Percentiles rank a stretch among this genome's conserved stretches.
Conservation (phyloP, 495 filamentous ascomycete species). For the Chlorociboria aeruginascens region DNA sequence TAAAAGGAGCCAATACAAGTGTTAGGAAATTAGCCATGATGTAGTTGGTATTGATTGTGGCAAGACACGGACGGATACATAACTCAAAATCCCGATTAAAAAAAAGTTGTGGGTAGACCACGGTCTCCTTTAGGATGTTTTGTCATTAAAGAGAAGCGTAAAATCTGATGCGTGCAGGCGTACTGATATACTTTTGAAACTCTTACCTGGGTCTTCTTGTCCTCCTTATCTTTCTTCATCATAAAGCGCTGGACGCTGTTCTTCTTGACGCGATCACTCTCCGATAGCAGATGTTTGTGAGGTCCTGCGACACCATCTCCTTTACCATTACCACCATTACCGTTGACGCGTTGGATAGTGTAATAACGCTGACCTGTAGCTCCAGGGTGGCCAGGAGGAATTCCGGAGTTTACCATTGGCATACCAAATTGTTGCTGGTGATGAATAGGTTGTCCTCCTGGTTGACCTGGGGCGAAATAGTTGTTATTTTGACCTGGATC, state of each 20-base stretch:
- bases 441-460: slow-evolving; percentile 11
- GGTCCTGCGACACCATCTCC: slow-evolving; percentile 49
- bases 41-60: too few species aligned
- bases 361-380: slow-evolving; percentile 46
- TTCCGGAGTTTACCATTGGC: slow-evolving; percentile 22
- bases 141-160: too few species aligned
- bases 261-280: slow-evolving; percentile 79
- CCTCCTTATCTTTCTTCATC: slow-evolving; percentile 54
- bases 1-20: too few species aligned
- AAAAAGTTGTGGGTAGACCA: too few species aligned
- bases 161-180: too few species aligned
- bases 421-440: slow-evolving; percentile 31
- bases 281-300: slow-evolving; percentile 67
- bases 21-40: too few species aligned
- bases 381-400: slow-evolving; percentile 26
- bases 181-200: not conserved
- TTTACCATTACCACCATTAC: slow-evolving; percentile 64
- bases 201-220: slow-evolving; percentile 56
- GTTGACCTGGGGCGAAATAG: slow-evolving; percentile 23
- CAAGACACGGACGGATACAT: too few species aligned
- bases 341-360: slow-evolving; percentile 67
- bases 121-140: too few species aligned
- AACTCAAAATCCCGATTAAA: too few species aligned
- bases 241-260: slow-evolving; percentile 62
- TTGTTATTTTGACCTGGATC: slow-evolving; percentile 19